phyloP scores from a whole-genome alignment of 2,329 filamentous ascomycete genomes.

The Aspergillus amoenus region DNA sequence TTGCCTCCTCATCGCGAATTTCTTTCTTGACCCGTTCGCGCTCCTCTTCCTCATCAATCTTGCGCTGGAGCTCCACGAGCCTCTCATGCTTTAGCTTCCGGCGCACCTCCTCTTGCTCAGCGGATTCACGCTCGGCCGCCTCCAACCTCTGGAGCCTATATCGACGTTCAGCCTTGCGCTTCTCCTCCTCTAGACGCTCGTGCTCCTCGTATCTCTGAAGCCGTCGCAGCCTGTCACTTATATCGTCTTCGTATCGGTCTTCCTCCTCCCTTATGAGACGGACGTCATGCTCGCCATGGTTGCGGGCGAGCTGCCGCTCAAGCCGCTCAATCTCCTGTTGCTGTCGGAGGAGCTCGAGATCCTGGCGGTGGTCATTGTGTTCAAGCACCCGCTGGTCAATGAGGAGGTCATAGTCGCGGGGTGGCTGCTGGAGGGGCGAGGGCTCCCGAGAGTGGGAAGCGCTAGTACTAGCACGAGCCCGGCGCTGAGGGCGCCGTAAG shows the following conservation, averaged over 20 bases:
- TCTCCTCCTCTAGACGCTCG: slow-evolving; percentile 38
- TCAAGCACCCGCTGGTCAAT: slow-evolving; percentile 36
- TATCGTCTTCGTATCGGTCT: slow-evolving; percentile 43
- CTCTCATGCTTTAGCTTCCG: slow-evolving; percentile 28
- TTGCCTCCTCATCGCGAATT: slow-evolving; percentile 45
- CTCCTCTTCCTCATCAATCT: slow-evolving; percentile 45
- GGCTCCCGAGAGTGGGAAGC: slow-evolving; percentile 28
- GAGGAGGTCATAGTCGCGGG: slow-evolving; percentile 35
- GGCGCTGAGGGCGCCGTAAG: slow-evolving; percentile 16
- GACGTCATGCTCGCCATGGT: slow-evolving; percentile 21
- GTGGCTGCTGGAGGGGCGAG: slow-evolving; percentile 20
- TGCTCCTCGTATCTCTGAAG: slow-evolving; percentile 40
- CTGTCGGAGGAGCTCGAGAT: slow-evolving; percentile 34
- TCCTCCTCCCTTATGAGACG: slow-evolving; percentile 41
- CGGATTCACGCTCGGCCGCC: slow-evolving; percentile 21
- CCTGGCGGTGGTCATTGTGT: slow-evolving; percentile 33
- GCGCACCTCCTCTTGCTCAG: slow-evolving; percentile 33
- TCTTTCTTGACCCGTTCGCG: slow-evolving; percentile 42
- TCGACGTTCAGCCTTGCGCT: slow-evolving; percentile 13
- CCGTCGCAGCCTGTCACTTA: slow-evolving; percentile 38
- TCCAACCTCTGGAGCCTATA: slow-evolving; percentile 6
- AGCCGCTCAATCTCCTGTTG: slow-evolving; percentile 38
- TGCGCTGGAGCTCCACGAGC: slow-evolving; percentile 32
- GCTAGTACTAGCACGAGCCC: slow-evolving; percentile 21
- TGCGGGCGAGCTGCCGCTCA: slow-evolving; percentile 32